phyloP scores from a whole-genome alignment of 108 stramenopile genomes.

The Cyclostephanos tholiformis region DNA sequence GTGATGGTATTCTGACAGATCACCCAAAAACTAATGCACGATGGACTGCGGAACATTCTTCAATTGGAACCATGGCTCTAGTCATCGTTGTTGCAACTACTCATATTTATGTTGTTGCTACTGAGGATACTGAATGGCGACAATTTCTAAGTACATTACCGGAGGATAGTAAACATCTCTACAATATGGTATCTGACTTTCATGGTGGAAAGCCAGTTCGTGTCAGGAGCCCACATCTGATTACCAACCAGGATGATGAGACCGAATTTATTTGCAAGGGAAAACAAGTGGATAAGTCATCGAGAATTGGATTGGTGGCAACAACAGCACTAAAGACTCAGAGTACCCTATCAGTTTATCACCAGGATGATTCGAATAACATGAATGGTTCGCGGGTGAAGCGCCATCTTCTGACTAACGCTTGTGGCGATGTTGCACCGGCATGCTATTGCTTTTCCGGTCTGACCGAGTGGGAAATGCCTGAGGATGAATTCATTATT shows the following conservation, averaged over 20 bases:
- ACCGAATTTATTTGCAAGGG: conserved; percentile 4
- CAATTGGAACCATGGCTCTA: conserved; percentile 4
- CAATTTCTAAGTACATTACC: background rate
- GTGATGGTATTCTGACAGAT: no score
- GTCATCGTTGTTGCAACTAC: background rate
- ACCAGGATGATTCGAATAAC: conserved; percentile 12
- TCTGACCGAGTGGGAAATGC: conserved; percentile 7
- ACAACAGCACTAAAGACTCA: background rate
- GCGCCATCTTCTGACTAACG: background rate
- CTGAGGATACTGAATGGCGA: background rate
- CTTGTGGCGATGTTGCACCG: conserved; percentile 4
- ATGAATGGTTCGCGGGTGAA: conserved; percentile 3
- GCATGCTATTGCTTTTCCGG: conserved; percentile 1
- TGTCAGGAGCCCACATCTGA: background rate
- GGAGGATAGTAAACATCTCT: background rate
- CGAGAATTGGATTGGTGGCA: background rate
- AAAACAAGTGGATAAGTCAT: background rate
- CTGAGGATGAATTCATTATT: conserved; percentile 5
- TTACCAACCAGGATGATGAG: conserved; percentile 3
- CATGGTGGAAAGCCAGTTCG: conserved; percentile 7
- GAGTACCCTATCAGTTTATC: background rate
- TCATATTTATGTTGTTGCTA: background rate
- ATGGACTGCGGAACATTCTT: conserved; percentile 11
- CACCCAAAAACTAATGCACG: no score
- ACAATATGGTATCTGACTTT: conserved; percentile 3